These are phyloP conservation scores for Penicillium sclerotiorum DNA, from an alignment of 2,329 filamentous ascomycete genomes.

Conservation along the genomic window DNA sequence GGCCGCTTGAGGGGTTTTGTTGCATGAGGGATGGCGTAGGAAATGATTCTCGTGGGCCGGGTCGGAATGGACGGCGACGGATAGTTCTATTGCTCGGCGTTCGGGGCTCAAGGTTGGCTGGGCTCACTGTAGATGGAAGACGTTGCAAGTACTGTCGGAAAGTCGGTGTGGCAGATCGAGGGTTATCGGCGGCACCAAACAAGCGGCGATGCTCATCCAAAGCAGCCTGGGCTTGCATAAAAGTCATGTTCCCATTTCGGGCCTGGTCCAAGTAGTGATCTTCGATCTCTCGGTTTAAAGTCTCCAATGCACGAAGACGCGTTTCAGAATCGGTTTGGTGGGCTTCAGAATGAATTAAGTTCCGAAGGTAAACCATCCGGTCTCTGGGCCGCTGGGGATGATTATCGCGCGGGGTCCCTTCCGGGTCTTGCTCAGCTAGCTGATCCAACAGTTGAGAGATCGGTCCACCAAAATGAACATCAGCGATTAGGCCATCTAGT, in stretches of 20 bases:
- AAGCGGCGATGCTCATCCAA: neutral
- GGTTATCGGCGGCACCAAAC: neutral
- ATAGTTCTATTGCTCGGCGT: slow-evolving; percentile 11
- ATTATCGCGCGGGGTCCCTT: slow-evolving; percentile 7
- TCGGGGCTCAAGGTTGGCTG: slow-evolving; percentile 8
- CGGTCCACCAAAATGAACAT: neutral
- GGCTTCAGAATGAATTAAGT: slow-evolving; percentile 41
- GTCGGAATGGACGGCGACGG: slow-evolving; percentile 17
- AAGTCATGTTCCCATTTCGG: slow-evolving; percentile 7
- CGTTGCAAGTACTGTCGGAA: slow-evolving; percentile 16
- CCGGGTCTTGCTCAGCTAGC: slow-evolving; percentile 3
- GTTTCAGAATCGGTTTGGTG: slow-evolving; percentile 32
- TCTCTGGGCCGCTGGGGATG: slow-evolving; percentile 12
- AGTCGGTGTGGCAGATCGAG: neutral
- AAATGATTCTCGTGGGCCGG: slow-evolving; percentile 17
- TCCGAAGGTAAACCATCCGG: slow-evolving; percentile 31
- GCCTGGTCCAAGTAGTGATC: slow-evolving; percentile 31
- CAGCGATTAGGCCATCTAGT: neutral
- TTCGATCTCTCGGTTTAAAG: slow-evolving; percentile 43
- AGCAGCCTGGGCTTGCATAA: neutral
- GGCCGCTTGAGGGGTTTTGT: slow-evolving; percentile 34
- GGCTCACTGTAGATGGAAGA: slow-evolving; percentile 13
- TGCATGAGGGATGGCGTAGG: slow-evolving; percentile 33
- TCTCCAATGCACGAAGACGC: slow-evolving; percentile 39
- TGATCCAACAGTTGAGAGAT: neutral